These are phyloP conservation scores for Theileria parva DNA, from an alignment of 169 alveolate species.

Conservation along the genomic window DNA sequence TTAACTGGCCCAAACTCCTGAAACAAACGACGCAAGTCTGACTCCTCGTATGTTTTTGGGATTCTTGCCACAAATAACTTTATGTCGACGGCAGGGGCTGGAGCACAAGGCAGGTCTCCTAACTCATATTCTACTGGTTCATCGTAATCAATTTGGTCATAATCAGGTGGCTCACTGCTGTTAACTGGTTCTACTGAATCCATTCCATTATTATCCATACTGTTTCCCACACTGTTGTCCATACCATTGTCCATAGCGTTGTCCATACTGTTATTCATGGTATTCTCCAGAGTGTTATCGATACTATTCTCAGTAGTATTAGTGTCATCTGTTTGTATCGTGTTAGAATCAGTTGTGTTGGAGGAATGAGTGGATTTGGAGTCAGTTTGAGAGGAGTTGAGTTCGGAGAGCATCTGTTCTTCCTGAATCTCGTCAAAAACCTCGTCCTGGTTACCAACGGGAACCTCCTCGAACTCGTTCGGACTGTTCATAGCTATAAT, in stretches of 20 bases:
- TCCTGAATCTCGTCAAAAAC: not conserved
- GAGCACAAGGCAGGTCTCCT: slow-evolving; percentile 73
- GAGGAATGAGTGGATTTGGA: not conserved
- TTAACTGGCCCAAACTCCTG: slow-evolving; percentile 85
- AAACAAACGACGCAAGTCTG: slow-evolving; percentile 78
- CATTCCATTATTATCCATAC: not conserved
- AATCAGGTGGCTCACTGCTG: not conserved
- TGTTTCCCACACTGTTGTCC: not conserved
- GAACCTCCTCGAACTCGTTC: not conserved
- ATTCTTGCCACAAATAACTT: slow-evolving; percentile 87
- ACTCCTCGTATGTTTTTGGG: slow-evolving; percentile 82
- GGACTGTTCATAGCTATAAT: not conserved
- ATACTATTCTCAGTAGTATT: not conserved
- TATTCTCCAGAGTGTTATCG: not conserved
- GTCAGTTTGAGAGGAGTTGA: not conserved
- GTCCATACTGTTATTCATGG: not conserved
- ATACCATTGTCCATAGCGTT: not conserved
- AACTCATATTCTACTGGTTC: not conserved
- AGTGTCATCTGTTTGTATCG: not conserved
- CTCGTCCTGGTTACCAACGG: not conserved
- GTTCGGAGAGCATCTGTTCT: not conserved
- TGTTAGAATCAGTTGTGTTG: not conserved
- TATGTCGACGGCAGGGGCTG: slow-evolving; percentile 89
- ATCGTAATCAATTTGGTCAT: not conserved
- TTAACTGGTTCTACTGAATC: not conserved